These are phyloP conservation scores for Caloboletus inedulis DNA, from an alignment of 1,284 basidiomycete genomes.

Conservation along the genomic window DNA sequence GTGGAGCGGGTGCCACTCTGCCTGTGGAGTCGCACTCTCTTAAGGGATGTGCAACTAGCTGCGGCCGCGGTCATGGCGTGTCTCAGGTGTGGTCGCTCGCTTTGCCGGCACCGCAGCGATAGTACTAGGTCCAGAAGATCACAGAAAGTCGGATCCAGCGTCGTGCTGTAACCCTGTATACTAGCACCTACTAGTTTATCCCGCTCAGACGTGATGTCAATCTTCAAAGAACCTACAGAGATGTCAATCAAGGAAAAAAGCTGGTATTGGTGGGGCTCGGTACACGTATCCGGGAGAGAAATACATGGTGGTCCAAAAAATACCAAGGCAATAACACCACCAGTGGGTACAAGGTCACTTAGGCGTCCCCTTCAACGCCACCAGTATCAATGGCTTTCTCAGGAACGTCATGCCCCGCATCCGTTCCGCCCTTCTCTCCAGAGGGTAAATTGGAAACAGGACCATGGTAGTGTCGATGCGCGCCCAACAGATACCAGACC, in stretches of 20 bases:
- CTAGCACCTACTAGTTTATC: too few species aligned
- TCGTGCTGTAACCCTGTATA: neutral
- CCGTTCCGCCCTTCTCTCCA: neutral
- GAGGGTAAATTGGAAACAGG: constrained; percentile 25
- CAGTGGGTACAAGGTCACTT: neutral
- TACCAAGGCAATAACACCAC: neutral
- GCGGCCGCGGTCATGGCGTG: constrained; percentile 20
- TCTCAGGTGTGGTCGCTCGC: neutral
- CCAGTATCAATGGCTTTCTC: constrained; percentile 2
- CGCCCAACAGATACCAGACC: constrained; percentile 25
- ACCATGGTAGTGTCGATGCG: constrained; percentile 31
- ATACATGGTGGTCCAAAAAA: neutral
- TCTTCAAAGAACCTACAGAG: neutral
- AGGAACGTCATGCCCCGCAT: neutral
- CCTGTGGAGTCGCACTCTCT: constrained; percentile 10
- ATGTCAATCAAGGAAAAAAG: neutral
- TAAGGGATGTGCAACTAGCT: constrained; percentile 7
- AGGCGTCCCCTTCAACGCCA: neutral
- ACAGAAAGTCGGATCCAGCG: too few species aligned
- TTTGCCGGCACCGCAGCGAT: constrained; percentile 5
- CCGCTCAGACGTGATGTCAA: neutral
- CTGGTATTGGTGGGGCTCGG: neutral
- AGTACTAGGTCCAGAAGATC: neutral
- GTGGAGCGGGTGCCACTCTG: constrained; percentile 34
- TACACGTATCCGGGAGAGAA: neutral